phyloP scores from a whole-genome alignment of 805 yeast species.

The Kodamaea sagamina region DNA sequence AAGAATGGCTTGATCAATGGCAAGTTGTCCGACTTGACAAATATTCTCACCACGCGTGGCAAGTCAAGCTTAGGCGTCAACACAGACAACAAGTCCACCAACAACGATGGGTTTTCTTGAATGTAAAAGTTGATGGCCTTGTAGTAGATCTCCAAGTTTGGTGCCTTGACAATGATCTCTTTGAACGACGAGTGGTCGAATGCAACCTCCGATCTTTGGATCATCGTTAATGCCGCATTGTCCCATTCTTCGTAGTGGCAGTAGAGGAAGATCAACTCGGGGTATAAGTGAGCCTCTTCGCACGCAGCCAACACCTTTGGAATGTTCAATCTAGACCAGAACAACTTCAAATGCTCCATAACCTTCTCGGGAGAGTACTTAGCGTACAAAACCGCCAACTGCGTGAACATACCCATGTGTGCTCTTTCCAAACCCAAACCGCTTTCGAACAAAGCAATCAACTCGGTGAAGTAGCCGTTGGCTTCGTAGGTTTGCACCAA shows the following conservation, averaged over 20 bases:
- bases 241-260: constrained; percentile 99
- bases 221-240: constrained; percentile 95
- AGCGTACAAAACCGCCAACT: constrained; percentile 85
- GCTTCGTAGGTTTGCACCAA: constrained; percentile 84
- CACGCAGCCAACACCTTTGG: constrained; percentile 95
- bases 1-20: constrained; percentile 96
- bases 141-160: constrained; percentile 95
- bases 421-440: constrained; percentile 97
- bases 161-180: constrained; percentile 91
- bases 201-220: constrained; percentile 89
- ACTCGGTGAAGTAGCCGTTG: constrained; percentile 88
- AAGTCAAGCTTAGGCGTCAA: constrained; percentile 89
- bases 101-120: constrained; percentile 85
- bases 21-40: constrained; percentile 91
- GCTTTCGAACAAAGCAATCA: constrained; percentile 89
- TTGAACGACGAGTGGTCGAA: constrained; percentile 94
- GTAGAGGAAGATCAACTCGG: constrained; percentile 91
- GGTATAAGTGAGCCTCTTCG: constrained; percentile 93
- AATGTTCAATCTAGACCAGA: constrained; percentile 97
- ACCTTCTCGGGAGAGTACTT: constrained; percentile 88
- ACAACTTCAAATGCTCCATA: constrained; percentile 93
- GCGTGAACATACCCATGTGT: constrained; percentile 99
- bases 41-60: constrained; percentile 91
- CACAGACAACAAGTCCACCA: constrained; percentile 82
- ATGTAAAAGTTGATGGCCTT: constrained; percentile 95